Evolutionary conservation across 768 basidiomycete genomes (phyloP).

Genomic region (Tulasnella sp.): DNA sequence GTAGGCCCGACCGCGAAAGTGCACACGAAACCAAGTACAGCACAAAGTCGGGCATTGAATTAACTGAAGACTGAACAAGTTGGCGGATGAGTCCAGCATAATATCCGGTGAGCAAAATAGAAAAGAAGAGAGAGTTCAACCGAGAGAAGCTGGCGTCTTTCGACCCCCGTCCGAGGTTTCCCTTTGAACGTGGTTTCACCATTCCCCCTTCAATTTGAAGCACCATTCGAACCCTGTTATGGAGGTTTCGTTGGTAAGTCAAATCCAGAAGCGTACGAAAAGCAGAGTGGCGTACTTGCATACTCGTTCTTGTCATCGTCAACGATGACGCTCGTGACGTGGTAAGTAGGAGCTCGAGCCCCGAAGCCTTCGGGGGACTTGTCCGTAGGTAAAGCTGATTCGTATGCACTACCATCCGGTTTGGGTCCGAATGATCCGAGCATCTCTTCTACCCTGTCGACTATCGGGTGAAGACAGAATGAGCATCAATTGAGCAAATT

Average conservation of each 20-base stretch:
- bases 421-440: slow-evolving; percentile 86
- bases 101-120: neutral
- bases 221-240: slow-evolving; percentile 73
- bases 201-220: slow-evolving; percentile 91
- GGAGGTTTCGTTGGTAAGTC: slow-evolving; percentile 20
- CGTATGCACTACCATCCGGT: slow-evolving; percentile 58
- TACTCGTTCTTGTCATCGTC: slow-evolving; percentile 84
- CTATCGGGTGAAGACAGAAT: slow-evolving; percentile 39
- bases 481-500: neutral
- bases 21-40: neutral
- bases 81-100: neutral
- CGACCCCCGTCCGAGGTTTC: neutral
- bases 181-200: slow-evolving; percentile 45
- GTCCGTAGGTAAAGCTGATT: slow-evolving; percentile 71
- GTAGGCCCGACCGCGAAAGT: neutral
- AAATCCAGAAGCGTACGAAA: neutral
- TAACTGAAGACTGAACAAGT: neutral
- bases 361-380: slow-evolving; percentile 68
- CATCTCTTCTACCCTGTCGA: slow-evolving; percentile 92
- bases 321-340: slow-evolving; percentile 72
- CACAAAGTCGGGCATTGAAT: neutral
- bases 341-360: slow-evolving; percentile 65
- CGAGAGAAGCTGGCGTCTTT: neutral
- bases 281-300: slow-evolving; percentile 51
- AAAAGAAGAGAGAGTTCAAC: neutral